phyloP scores from a whole-genome alignment of 83 land plant genomes.

The Picea engelmannii region DNA sequence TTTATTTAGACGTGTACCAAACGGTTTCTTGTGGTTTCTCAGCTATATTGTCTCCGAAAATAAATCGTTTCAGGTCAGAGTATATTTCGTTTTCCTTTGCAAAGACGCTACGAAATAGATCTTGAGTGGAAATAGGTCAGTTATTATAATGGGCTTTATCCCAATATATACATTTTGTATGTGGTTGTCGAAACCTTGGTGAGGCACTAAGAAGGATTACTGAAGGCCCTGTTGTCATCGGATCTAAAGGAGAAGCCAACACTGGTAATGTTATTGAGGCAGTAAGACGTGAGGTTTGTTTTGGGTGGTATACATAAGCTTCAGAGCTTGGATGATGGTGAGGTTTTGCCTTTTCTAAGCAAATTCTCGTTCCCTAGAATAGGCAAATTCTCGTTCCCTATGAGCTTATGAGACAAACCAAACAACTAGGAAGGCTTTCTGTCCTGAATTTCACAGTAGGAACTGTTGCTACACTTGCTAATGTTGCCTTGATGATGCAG shows the following conservation, averaged over 20 bases:
- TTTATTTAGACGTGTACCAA: too few relatives aligned
- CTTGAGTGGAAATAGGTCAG: too few relatives aligned
- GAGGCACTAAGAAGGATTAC: conserved; percentile 70
- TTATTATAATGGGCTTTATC: too few relatives aligned
- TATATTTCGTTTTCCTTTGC: too few relatives aligned
- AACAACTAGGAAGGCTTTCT: conserved; percentile 83
- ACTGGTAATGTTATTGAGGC: conserved; percentile 76
- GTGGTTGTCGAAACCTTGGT: conserved; percentile 76
- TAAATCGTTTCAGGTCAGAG: too few relatives aligned
- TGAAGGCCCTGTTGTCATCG: conserved; percentile 79
- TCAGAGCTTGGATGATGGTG: conserved; percentile 71
- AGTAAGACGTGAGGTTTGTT: conserved; percentile 61
- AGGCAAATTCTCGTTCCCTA: conserved; percentile 53
- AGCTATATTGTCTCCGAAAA: too few relatives aligned
- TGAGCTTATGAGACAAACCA: conserved; percentile 83
- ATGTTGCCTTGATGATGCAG: conserved; percentile 90
- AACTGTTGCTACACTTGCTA: conserved; percentile 79
- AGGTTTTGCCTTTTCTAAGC: conserved; percentile 72
- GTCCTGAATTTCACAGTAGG: conserved; percentile 84
- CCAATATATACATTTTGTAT: conserved; percentile 58
- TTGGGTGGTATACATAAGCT: conserved; percentile 62
- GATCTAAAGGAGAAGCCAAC: conserved; percentile 84
- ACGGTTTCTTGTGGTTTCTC: too few relatives aligned
- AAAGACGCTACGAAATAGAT: too few relatives aligned
- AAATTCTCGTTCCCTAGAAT: conserved; percentile 47